Conservation (phyloP, 2,329 filamentous ascomycete species). For the Aspergillus quadrilineatus region DNA sequence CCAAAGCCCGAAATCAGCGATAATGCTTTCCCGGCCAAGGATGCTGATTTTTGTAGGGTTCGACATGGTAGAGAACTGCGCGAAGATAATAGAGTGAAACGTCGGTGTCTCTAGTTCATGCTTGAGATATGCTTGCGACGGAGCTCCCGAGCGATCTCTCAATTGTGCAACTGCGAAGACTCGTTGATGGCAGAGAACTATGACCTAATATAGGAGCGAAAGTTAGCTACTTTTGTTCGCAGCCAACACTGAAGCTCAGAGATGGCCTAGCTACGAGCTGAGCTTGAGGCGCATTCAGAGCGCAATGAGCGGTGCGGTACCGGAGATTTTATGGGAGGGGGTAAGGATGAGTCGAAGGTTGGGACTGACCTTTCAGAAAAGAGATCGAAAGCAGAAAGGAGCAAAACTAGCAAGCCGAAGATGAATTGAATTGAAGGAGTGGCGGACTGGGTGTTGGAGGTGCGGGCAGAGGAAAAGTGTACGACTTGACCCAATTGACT, state of each 20-base stretch:
- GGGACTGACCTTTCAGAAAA: constrained; percentile 2
- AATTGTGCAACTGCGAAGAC: constrained; percentile 1
- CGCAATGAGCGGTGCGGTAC: constrained; percentile 5
- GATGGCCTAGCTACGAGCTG: neutral
- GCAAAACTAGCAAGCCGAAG: neutral
- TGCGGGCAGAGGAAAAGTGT: constrained; percentile 4
- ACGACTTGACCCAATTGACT: constrained; percentile 9
- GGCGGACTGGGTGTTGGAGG: neutral
- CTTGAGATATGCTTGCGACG: constrained; percentile 10
- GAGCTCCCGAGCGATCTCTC: constrained; percentile 9
- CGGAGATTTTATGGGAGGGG: constrained; percentile 2
- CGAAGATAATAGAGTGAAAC: constrained; percentile 9
- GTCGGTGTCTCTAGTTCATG: constrained; percentile 19
- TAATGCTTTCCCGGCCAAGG: constrained; percentile 82
- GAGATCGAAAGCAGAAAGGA: neutral
- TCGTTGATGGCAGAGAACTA: neutral
- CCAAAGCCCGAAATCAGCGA: constrained; percentile 91
- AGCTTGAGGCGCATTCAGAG: neutral
- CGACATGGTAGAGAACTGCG: constrained; percentile 27
- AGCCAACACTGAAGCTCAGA: neutral
- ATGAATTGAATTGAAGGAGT: constrained; percentile 2
- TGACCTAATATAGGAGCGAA: neutral
- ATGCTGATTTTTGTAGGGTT: constrained; percentile 69
- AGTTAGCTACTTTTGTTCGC: neutral
- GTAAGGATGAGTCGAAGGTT: neutral